These are phyloP conservation scores for Austroboletus novae-zelandiae DNA, from an alignment of 1,284 basidiomycete species.

Conservation along the genomic window DNA sequence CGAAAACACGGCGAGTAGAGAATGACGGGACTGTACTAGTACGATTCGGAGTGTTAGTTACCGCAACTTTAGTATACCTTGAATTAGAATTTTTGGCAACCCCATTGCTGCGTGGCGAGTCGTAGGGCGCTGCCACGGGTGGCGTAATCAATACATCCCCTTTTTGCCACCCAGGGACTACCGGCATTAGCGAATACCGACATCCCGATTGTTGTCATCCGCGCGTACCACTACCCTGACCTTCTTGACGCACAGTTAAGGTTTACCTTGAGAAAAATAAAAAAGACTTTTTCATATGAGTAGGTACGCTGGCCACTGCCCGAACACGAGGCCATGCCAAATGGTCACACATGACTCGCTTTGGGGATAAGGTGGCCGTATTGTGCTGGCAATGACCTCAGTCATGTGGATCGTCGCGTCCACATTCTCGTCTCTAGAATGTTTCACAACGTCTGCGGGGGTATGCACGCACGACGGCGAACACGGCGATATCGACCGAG, in stretches of 20 bases:
- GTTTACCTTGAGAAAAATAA: slow-evolving; percentile 14
- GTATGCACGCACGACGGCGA: neutral
- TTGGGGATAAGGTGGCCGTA: slow-evolving; percentile 23
- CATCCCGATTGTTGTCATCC: slow-evolving; percentile 13
- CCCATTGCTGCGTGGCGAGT: neutral
- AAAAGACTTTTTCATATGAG: slow-evolving; percentile 6
- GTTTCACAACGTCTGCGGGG: neutral
- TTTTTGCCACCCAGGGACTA: slow-evolving; percentile 28
- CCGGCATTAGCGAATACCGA: slow-evolving; percentile 18
- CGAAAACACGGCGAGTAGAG: slow-evolving; percentile 27
- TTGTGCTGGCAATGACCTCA: slow-evolving; percentile 4
- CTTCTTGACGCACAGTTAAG: slow-evolving; percentile 16
- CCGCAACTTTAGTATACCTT: slow-evolving; percentile 34
- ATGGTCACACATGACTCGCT: slow-evolving; percentile 22
- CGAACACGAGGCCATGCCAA: slow-evolving; percentile 30
- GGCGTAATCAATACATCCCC: slow-evolving; percentile 13
- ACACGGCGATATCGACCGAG: neutral
- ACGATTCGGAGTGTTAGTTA: slow-evolving; percentile 32
- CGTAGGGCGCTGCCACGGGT: slow-evolving; percentile 9
- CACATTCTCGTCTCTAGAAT: too few relatives aligned
- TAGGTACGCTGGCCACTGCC: slow-evolving; percentile 4
- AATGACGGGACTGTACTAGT: slow-evolving; percentile 35
- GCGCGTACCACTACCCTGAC: slow-evolving; percentile 17
- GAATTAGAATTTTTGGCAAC: slow-evolving; percentile 36
- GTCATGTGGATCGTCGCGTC: too few relatives aligned